Percentiles rank a stretch among this genome's conserved stretches.
phyloP scores from a whole-genome alignment of 1,139 yeast species.

The Hemisphaericaspora xylofermentans region DNA sequence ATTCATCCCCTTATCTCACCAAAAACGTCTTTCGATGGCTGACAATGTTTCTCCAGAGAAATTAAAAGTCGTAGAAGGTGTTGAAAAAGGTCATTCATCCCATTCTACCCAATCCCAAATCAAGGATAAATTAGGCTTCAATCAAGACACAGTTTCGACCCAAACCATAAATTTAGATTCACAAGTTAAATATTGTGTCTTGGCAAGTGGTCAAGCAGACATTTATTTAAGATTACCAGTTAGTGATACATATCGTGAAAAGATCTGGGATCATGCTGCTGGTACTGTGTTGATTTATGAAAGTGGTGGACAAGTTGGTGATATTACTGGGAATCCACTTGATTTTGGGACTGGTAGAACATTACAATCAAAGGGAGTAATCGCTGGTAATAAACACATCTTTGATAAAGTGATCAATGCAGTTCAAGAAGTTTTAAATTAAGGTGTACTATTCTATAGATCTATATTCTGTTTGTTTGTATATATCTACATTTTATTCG shows the following conservation, averaged over 20 bases:
- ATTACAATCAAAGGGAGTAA: slow-evolving; percentile 81
- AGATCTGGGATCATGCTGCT: slow-evolving; percentile 99
- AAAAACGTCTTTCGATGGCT: slow-evolving; percentile 42
- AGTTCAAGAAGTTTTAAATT: slow-evolving; percentile 35
- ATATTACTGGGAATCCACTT: slow-evolving; percentile 68
- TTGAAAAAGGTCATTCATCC: slow-evolving; percentile 94
- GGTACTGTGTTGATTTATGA: slow-evolving; percentile 85
- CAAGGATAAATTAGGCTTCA: slow-evolving; percentile 56
- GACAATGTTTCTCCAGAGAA: slow-evolving; percentile 40
- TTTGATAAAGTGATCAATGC: slow-evolving; percentile 64
- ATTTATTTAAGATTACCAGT: slow-evolving; percentile 86
- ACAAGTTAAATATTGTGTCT: slow-evolving; percentile 91
- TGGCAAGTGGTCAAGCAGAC: slow-evolving; percentile 91
- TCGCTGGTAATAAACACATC: slow-evolving; percentile 73
- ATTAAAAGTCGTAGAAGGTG: slow-evolving; percentile 86
- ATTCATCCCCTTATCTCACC: slow-evolving; percentile 38
- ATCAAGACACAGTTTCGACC: slow-evolving; percentile 39
- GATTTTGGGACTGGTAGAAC: slow-evolving; percentile 89
- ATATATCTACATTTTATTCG: slow-evolving; percentile 6
- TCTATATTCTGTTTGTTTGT: neutral
- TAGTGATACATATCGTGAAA: slow-evolving; percentile 74
- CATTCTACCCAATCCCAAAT: slow-evolving; percentile 83
- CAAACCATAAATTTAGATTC: slow-evolving; percentile 79
- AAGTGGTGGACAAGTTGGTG: slow-evolving; percentile 90
- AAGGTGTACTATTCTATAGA: neutral